Base-by-base conservation (phyloP, 371 early-diverging fungal species). In the Mucor piriformis region DNA sequence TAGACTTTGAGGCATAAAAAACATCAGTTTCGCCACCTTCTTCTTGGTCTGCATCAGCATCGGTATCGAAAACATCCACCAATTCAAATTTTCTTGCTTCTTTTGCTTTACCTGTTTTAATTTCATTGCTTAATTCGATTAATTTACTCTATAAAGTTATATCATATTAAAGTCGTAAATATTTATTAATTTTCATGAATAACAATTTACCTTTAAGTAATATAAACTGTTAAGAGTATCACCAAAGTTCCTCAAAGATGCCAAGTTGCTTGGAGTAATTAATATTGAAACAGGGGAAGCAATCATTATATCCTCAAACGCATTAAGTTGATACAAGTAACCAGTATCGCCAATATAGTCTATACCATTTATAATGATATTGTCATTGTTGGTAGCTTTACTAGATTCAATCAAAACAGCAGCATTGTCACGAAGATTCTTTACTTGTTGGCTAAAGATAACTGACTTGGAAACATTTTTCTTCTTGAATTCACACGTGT, bases 381-480 rank as follows among this genome's bases (percentile, higher is more conserved):
- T n/a, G n/a, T n/a, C n/a, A n/a, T n/a, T n/a, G n/a, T n/a, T n/a
- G n/a, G n/a, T n/a, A n/a, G n/a, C n/a, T n/a, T n/a, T n/a, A 29
- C 29, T 8, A 29, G 38, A 37, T 13, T 37, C 38, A 6, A 37
- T 37, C 38, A 50, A 18, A 50, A 50, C 18, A 18, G 50, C 13
- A n/a, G 46, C n/a, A 23, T 44, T 50, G 32, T 33, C 34, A 18
- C 50, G 33, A n/a, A 50, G 18, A 29, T 50, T 33, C 24, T 50
- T 50, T 4, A 34, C 20, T 20, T 34, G 50, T 33, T 50, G 50
- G 3, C 3, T 18, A 0, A 50, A 5, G 4, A 33, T 34, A 10
- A 50, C 50, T 3, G 29, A 33, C n/a, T 18, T 16, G 10, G 50
- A 50, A 16, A 50, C 50, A 3, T 29, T 34, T 33, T 50, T 20